Evolutionary conservation across 2,329 filamentous ascomycete species (phyloP).

Genomic region (Colletotrichum tabaci): DNA sequence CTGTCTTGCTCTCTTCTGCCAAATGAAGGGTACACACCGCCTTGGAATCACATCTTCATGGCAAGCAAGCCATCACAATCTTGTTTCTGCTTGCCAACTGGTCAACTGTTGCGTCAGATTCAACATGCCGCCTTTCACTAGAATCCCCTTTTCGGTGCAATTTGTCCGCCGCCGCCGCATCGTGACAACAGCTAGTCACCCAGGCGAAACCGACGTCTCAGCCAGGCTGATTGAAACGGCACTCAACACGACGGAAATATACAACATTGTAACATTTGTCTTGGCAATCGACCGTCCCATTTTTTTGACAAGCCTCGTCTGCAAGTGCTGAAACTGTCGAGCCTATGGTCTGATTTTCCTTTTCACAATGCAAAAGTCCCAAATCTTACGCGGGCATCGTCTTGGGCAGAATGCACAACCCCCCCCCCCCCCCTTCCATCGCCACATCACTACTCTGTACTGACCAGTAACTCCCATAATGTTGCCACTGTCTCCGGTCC

Average conservation of each 20-base stretch:
- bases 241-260: background rate
- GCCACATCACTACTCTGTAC: background rate
- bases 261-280: background rate
- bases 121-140: background rate
- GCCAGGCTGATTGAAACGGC: constrained; percentile 21
- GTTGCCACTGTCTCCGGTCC: background rate
- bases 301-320: background rate
- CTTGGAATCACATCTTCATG: too few relatives aligned
- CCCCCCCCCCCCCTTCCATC: background rate
- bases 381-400: background rate
- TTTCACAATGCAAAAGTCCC: too few relatives aligned
- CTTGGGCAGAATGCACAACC: background rate
- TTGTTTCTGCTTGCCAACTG: background rate
- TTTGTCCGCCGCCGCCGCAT: background rate
- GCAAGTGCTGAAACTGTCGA: background rate
- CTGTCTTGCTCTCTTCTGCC: background rate
- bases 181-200: background rate
- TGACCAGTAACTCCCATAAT: background rate
- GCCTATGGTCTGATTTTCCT: background rate
- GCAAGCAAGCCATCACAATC: background rate
- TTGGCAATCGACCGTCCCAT: background rate
- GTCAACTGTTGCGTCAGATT: background rate
- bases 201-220: constrained; percentile 34
- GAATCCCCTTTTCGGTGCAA: background rate
- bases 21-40: too few relatives aligned